Evolutionary conservation across 495 filamentous ascomycete genomes (phyloP), one percentile per base, ranked within the genome.

Genomic region (Penicillium manginii): DNA sequence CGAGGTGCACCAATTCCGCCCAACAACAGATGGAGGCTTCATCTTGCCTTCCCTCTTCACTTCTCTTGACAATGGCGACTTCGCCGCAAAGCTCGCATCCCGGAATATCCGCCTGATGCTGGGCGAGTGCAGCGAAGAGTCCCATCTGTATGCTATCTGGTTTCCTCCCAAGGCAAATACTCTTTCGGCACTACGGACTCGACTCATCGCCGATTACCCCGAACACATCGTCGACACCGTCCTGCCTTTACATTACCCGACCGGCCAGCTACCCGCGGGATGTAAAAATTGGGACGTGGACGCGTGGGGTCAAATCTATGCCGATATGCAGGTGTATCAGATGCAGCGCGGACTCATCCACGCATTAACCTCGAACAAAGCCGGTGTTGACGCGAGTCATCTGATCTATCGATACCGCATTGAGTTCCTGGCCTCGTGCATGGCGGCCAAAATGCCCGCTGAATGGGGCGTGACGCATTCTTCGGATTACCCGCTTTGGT

Each of bases 391-490:
- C 58, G 67, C 64, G 4, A 61, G 52, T 0, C 60, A 63, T 14
- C 53, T 74, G 4, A 11, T 83, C 11, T 69, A 73, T 58, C 69
- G 81, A 9, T 84, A 83, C 59, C 74, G 81, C 3, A 75, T 83
- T 51, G 79, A 84, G 58, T 81, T 73, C 61, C 71, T 80, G 12
- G 73, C 76, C 22, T 62, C 73, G 48, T 81, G 79, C 59, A 75
- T 78, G 8, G 75, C 78, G 49, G 53, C 59, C 42, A 54, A 53
- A 9, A 59, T 78, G 32, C 80, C 81, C 6, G 60, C 60, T 8
- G 75, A 78, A 40, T 85, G 81, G 81, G 83, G 82, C 6, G 83
- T 83, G 12, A 85, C 82, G 32, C 83, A 86, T 61, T 77, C 73
- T 10, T 81, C 80, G 2, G 83, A 86, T 61, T 76, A 81, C 70